phyloP scores from a whole-genome alignment of 768 basidiomycete genomes.

The Dentipellis sp. region DNA sequence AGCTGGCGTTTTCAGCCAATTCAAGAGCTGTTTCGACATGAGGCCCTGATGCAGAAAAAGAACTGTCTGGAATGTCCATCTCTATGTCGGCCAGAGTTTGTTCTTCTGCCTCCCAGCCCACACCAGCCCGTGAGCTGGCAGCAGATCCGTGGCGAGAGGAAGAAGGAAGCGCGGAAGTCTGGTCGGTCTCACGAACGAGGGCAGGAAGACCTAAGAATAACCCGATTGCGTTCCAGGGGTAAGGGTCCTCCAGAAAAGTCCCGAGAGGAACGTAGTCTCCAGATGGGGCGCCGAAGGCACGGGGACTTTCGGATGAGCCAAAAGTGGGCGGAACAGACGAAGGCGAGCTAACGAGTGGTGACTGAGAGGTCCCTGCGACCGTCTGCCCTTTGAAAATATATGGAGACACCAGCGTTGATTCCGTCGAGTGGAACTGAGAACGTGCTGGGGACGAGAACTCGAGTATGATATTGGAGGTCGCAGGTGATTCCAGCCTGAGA shows the following conservation, averaged over 20 bases:
- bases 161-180: background rate
- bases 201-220: slow-evolving; percentile 8
- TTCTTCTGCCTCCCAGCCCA: background rate
- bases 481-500: background rate
- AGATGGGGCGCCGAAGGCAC: background rate
- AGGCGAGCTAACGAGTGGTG: background rate
- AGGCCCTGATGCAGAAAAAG: too few species aligned
- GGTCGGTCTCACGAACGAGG: background rate
- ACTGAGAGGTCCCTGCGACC: background rate
- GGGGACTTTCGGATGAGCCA: background rate
- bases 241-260: background rate
- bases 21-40: too few species aligned
- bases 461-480: background rate
- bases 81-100: too few species aligned
- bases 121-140: background rate
- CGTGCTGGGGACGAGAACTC: background rate
- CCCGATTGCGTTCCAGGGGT: slow-evolving; percentile 14
- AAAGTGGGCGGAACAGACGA: background rate
- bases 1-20: too few species aligned
- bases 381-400: too few species aligned
- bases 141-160: background rate
- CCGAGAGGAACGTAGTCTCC: slow-evolving; percentile 1
- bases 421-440: too few species aligned
- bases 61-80: too few species aligned
- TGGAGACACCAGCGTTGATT: too few species aligned